Conservation (phyloP, 2,329 filamentous ascomycete species). For the Phaeosphaeria sp. region DNA sequence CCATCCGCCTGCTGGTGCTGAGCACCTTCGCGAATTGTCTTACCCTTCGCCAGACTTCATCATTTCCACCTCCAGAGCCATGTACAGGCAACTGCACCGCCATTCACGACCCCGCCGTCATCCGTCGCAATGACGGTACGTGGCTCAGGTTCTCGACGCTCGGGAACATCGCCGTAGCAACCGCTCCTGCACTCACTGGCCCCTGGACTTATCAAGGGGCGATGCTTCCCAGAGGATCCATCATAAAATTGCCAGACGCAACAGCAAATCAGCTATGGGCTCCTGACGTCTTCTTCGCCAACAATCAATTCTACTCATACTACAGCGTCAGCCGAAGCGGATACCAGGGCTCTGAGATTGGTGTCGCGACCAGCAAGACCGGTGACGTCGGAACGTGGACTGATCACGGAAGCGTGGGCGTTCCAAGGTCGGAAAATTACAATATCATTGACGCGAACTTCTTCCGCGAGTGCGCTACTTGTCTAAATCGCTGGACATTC, state of each 20-base stretch:
- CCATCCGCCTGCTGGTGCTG: not conserved
- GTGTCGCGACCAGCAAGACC: conserved; percentile 57
- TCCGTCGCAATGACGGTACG: conserved; percentile 50
- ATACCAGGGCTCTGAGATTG: conserved; percentile 66
- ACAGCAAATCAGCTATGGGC: not conserved
- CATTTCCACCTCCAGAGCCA: conserved; percentile 29
- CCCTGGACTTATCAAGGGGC: conserved; percentile 57
- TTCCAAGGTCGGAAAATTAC: conserved; percentile 43
- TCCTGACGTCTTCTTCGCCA: too few species aligned
- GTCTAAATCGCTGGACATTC: conserved; percentile 61
- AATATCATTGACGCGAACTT: conserved; percentile 60
- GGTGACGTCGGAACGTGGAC: conserved; percentile 64
- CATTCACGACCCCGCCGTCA: conserved; percentile 56
- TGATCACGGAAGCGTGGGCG: conserved; percentile 61
- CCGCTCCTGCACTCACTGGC: conserved; percentile 52
- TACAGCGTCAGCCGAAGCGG: conserved; percentile 68
- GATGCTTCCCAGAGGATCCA: conserved; percentile 52
- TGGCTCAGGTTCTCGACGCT: conserved; percentile 61
- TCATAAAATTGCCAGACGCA: conserved; percentile 49
- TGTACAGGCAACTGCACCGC: conserved; percentile 49
- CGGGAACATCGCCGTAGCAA: conserved; percentile 55
- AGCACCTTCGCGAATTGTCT: not conserved
- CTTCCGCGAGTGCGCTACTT: conserved; percentile 41
- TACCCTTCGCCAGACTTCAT: conserved; percentile 9
- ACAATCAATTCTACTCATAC: conserved; percentile 64